These are phyloP conservation scores for Microcyclospora tardicrescens DNA, from an alignment of 2,329 filamentous ascomycete genomes.

Conservation along the genomic window DNA sequence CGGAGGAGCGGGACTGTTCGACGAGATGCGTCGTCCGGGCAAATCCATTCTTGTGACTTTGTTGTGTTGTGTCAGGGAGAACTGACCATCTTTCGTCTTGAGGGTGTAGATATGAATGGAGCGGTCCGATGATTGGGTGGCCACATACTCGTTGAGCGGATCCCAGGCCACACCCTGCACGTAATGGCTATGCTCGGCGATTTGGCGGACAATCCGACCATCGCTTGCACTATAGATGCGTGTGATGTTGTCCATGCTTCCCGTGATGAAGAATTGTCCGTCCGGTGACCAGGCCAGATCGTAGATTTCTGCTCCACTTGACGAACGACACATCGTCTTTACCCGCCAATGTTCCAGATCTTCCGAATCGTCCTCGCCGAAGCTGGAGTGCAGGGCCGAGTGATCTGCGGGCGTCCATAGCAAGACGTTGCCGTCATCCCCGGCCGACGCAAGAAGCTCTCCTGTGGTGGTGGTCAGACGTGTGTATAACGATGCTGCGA, in stretches of 20 bases:
- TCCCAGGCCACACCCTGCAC: constrained; percentile 98
- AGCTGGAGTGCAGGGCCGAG: constrained; percentile 46
- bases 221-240: constrained; percentile 91
- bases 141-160: constrained; percentile 93
- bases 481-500: background rate
- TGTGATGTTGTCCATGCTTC: constrained; percentile 98
- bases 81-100: constrained; percentile 92
- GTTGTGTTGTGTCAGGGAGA: constrained; percentile 64
- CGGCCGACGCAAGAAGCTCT: constrained; percentile 84
- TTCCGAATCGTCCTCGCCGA: constrained; percentile 70
- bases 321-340: constrained; percentile 94
- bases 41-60: constrained; percentile 87
- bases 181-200: constrained; percentile 95
- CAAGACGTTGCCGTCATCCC: constrained; percentile 93
- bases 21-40: constrained; percentile 79
- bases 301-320: constrained; percentile 82
- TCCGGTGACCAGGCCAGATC: constrained; percentile 99
- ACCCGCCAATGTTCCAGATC: constrained; percentile 96
- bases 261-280: constrained; percentile 88
- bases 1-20: constrained; percentile 80
- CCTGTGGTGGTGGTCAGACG: constrained; percentile 39
- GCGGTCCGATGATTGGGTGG: constrained; percentile 93
- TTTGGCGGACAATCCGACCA: constrained; percentile 70
- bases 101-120: constrained; percentile 96
- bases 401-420: constrained; percentile 86